Conservation (phyloP, 768 basidiomycete species). For the Boletus rubroflammeus region DNA sequence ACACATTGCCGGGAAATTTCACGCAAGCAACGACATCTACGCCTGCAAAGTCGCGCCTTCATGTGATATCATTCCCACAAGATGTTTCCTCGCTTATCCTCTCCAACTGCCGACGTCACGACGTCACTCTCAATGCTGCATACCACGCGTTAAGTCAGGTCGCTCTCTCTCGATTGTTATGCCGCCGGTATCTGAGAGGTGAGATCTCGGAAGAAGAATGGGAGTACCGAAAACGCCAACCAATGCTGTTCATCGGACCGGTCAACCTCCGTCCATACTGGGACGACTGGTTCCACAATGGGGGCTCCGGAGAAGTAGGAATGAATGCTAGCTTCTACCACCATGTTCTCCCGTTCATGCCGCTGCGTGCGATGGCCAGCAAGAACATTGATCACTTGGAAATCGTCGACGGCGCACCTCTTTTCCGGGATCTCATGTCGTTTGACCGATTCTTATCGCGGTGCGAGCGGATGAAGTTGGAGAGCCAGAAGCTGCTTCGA, state of each 20-base stretch:
- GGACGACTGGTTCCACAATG: constrained; percentile 38
- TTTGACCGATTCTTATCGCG: neutral
- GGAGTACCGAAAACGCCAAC: constrained; percentile 47
- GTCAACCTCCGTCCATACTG: constrained; percentile 40
- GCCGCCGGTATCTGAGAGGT: constrained; percentile 42
- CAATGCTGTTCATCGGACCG: constrained; percentile 48
- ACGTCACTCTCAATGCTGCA: constrained; percentile 48
- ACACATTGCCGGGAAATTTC: neutral
- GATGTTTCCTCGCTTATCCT: constrained; percentile 31
- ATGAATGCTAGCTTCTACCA: constrained; percentile 43
- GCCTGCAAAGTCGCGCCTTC: neutral
- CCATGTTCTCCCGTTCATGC: neutral
- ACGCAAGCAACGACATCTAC: neutral
- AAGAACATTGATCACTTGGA: neutral
- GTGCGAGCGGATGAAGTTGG: neutral
- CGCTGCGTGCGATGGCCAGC: neutral
- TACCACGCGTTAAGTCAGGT: constrained; percentile 40
- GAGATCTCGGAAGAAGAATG: constrained; percentile 50
- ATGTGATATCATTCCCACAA: neutral
- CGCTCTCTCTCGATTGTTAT: constrained; percentile 42
- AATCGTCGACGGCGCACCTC: constrained; percentile 31
- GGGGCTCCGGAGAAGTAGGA: constrained; percentile 32
- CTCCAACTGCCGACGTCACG: constrained; percentile 37
- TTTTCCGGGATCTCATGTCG: constrained; percentile 36
- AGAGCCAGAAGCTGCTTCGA: neutral